Evolutionary conservation across 2,329 filamentous ascomycete species (phyloP), one percentile per base, ranked within the genome.

Genomic region (Fusarium brachygibbosum): DNA sequence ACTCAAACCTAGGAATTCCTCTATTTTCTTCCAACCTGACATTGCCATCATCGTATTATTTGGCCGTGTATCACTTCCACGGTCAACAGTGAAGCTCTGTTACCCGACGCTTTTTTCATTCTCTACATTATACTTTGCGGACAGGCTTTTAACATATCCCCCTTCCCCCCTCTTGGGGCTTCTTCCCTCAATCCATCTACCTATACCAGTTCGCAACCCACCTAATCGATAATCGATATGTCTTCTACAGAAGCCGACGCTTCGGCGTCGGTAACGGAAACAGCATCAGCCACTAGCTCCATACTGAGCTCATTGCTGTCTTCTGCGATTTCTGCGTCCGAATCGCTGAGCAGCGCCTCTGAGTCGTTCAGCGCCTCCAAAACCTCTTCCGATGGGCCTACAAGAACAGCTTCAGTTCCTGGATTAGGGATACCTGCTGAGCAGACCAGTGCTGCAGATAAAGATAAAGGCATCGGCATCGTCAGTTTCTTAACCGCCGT

Each of bases 401-500:
- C 63, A 14, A 55, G 21, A 23, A 65, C 70, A 32, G 23, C 60
- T 17, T 51, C 55, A 1, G 51, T 65, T 1, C 14, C 19, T 2
- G n/a, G 25, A 2, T 4, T 40, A 2, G 34, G n/a, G n/a, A n/a
- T n/a, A n/a, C n/a, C 55, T 6, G 14, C 59, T 0, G 11, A 45
- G 2, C 8, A 31, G 14, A 63, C 37, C 13, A 65, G 49, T 21
- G 57, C 69, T 8, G 75, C 85, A 75, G 60, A 85, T 72, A 70
- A 85, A 76, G 75, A 83, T 78, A 75, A 84, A 78, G 79, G 79
- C 9, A 77, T 80, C 3, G 79, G 79, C 4, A 76, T 81, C 16
- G 68, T 78, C 40, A 78, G 69, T 48, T 93, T 93, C 70, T 74
- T 92, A 35, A 88, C 90, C 51, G 90, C 91, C 41, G 76, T 93